A percentile compares a stretch with the other conserved stretches of the same genome.
Evolutionary conservation across 2,329 filamentous ascomycete species (phyloP).

Genomic region (Talaromyces marneffei): DNA sequence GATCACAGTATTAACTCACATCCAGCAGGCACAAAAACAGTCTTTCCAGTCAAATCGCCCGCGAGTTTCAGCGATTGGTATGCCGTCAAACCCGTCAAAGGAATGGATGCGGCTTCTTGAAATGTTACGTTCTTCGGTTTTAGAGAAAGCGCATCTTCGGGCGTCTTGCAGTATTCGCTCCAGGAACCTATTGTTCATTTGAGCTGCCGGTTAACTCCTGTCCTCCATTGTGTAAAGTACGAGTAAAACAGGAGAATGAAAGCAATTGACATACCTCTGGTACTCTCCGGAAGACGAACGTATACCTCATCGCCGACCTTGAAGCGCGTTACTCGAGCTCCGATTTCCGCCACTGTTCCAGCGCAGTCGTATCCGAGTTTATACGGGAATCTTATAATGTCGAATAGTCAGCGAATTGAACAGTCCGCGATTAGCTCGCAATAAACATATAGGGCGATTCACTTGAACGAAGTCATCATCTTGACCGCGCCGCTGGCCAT

Average conservation of each 20-base stretch:
- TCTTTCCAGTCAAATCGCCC: slow-evolving; percentile 45
- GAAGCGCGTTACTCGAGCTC: slow-evolving; percentile 29
- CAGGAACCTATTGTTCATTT: slow-evolving; percentile 24
- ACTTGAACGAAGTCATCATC: slow-evolving; percentile 25
- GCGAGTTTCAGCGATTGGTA: slow-evolving; percentile 41
- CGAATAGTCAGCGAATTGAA: not conserved
- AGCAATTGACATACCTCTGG: slow-evolving; percentile 22
- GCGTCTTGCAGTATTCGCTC: slow-evolving; percentile 34
- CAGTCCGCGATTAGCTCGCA: not conserved
- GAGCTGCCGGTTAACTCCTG: not conserved
- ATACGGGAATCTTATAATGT: slow-evolving; percentile 33
- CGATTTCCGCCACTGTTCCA: slow-evolving; percentile 33
- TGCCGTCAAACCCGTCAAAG: slow-evolving; percentile 37
- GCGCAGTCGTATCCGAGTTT: slow-evolving; percentile 40
- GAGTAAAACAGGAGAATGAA: no score
- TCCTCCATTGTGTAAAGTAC: no score
- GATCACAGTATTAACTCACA: slow-evolving; percentile 21
- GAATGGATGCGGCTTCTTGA: slow-evolving; percentile 41
- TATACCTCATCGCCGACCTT: slow-evolving; percentile 38
- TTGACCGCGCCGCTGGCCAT: slow-evolving; percentile 34
- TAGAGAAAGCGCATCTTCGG: slow-evolving; percentile 29
- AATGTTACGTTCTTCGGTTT: slow-evolving; percentile 41
- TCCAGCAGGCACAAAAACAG: slow-evolving; percentile 47
- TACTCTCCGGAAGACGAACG: slow-evolving; percentile 25
- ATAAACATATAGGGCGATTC: not conserved